Conservation (phyloP, 345 rosid genomes). For the Arabis hirsuta region DNA sequence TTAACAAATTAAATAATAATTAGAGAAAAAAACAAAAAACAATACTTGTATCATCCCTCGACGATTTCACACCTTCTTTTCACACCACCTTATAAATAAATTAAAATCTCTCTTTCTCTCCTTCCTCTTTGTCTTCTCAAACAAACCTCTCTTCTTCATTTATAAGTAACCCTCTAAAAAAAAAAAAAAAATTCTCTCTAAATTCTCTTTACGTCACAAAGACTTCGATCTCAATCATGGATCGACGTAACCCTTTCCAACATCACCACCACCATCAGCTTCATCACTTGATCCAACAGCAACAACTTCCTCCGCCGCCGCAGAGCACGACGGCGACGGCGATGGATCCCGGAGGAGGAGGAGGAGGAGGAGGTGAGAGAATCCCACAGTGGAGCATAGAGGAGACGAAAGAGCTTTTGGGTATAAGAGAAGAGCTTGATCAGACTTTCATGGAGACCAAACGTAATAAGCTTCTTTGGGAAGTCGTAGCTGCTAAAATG, state of each 20-base stretch:
- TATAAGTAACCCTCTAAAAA: constrained; percentile 5
- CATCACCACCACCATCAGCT: constrained; percentile 53
- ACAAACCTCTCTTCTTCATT: constrained; percentile 39
- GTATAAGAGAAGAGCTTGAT: constrained; percentile 87
- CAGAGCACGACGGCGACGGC: constrained; percentile 45
- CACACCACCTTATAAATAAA: constrained; percentile 61
- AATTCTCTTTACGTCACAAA: constrained; percentile 30
- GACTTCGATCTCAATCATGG: constrained; percentile 42
- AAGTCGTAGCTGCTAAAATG: constrained; percentile 72
- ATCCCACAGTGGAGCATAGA: constrained; percentile 94
- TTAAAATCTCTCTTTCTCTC: constrained; percentile 37
- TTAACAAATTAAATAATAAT: neutral
- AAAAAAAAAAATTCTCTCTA: neutral
- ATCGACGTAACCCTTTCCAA: constrained; percentile 57
- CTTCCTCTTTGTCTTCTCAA: constrained; percentile 33
- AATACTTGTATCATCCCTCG: constrained; percentile 35
- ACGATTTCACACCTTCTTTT: constrained; percentile 69
- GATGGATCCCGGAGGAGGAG: constrained; percentile 37
- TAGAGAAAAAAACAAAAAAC: constrained; percentile 31
- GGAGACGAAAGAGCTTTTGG: constrained; percentile 85
- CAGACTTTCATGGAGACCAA: constrained; percentile 93
- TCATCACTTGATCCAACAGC: constrained; percentile 49
- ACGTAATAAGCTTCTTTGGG: constrained; percentile 92
- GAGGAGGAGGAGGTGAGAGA: constrained; percentile 56
- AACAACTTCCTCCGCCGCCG: constrained; percentile 51